A percentile compares a stretch with the other conserved stretches of the same genome.
phyloP scores from a whole-genome alignment of 2,329 filamentous ascomycete species.

The Pseudopithomyces maydicus region DNA sequence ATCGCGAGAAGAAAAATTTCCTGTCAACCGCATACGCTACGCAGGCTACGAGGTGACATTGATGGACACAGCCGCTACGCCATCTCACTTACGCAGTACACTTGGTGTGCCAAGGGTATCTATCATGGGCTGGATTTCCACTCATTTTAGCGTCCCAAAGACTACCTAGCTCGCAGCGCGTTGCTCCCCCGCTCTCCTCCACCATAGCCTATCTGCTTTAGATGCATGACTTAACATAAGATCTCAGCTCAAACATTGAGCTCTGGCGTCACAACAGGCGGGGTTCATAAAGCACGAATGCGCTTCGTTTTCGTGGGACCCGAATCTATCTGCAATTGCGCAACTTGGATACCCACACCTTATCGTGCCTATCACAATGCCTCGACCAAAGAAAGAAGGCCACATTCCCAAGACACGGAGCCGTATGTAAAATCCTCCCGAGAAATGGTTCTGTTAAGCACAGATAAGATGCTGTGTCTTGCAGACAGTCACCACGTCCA shows the following conservation, averaged over 20 bases:
- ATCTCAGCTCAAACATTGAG: slow-evolving; percentile 1
- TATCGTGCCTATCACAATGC: not conserved
- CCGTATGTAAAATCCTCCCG: not conserved
- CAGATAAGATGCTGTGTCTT: not conserved
- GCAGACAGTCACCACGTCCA: slow-evolving; percentile 31
- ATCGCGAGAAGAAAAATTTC: not conserved
- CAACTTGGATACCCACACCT: not conserved
- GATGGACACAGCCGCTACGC: not conserved
- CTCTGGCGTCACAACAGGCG: not conserved
- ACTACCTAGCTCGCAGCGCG: not conserved
- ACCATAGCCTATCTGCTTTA: not conserved
- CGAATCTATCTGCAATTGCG: not conserved
- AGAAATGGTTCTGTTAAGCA: not conserved
- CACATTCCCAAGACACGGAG: slow-evolving; percentile 1
- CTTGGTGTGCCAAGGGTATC: slow-evolving; percentile 4
- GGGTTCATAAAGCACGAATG: not conserved
- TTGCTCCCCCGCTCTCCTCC: slow-evolving; percentile 4
- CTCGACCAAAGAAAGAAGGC: slow-evolving; percentile 3
- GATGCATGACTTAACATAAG: slow-evolving; percentile 7
- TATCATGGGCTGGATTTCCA: not conserved
- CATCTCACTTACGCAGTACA: slow-evolving; percentile 2
- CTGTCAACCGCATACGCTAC: not conserved
- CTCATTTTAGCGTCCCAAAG: not conserved
- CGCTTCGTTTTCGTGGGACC: not conserved
- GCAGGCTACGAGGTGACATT: slow-evolving; percentile 3